Percentiles rank a stretch among this genome's conserved stretches.
Evolutionary conservation across 2,329 filamentous ascomycete genomes (phyloP).

Genomic region (Hansfordia pulvinata): DNA sequence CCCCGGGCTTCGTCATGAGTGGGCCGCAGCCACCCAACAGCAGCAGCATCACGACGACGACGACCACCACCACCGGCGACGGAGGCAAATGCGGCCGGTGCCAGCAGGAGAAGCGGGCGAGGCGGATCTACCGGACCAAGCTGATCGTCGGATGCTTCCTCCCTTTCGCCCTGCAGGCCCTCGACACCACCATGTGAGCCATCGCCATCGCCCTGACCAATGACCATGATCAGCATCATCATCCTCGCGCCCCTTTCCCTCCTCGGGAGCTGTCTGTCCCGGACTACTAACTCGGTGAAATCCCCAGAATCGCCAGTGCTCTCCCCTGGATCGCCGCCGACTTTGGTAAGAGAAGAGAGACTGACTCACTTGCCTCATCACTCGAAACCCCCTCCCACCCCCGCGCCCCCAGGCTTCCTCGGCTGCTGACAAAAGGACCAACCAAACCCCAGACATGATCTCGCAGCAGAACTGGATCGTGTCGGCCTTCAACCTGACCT

Average conservation of each 20-base stretch:
- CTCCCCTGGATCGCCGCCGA: slow-evolving; percentile 50
- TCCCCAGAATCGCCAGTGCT: slow-evolving; percentile 32
- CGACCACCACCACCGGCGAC: too few relatives aligned
- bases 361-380: too few relatives aligned
- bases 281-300: slow-evolving; percentile 2
- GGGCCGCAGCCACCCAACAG: too few relatives aligned
- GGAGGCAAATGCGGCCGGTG: slow-evolving; percentile 14
- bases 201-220: too few relatives aligned
- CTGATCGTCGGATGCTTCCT: slow-evolving; percentile 43
- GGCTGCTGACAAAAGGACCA: slow-evolving; percentile 1
- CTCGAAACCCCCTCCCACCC: too few relatives aligned
- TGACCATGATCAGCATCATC: too few relatives aligned
- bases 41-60: too few relatives aligned
- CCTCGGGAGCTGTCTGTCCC: too few relatives aligned
- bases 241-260: too few relatives aligned
- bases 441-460: slow-evolving; percentile 24
- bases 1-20: too few relatives aligned
- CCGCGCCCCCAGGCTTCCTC: neutral
- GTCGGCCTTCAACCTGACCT: slow-evolving; percentile 53
- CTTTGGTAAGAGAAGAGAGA: slow-evolving; percentile 36
- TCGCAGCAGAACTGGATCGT: slow-evolving; percentile 57
- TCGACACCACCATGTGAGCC: slow-evolving; percentile 47
- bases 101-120: slow-evolving; percentile 18
- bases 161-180: slow-evolving; percentile 46
- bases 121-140: slow-evolving; percentile 37